Base-by-base conservation (phyloP, 179 eudicot species). In the Spinacia oleracea region DNA sequence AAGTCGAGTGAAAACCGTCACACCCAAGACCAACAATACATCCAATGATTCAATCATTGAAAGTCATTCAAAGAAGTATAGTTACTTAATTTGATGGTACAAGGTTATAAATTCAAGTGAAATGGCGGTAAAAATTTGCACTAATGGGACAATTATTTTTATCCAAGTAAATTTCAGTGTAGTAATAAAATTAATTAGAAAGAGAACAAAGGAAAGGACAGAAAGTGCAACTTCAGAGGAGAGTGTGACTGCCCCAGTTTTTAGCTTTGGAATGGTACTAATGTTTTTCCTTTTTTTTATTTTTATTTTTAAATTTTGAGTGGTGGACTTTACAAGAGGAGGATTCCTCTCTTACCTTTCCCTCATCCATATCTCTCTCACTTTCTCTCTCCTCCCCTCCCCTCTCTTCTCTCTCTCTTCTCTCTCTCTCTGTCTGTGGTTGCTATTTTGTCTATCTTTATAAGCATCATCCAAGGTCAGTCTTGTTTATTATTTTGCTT, bases 201-300 rank as follows among this genome's bases (percentile, higher is more conserved):
- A 48, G 63, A 55, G 72, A 64, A 70, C 77, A 77, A 71, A 25
- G 71, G 65, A 77, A 60, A 77, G 72, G 83, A 81, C 83, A 81
- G 77, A 89, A 85, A 89, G 77, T 42, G 78, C 82, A 78, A 86
- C 84, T 84, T 86, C 89, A 84, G 83, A 79, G 48, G 76, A 29
- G 70, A 29, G 70, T 53, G 63, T 58, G 72, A 20, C n/a, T 0
- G 55, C 50, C 75, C 70, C 76, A 70, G 11, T 78, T 31, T 53
- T 64, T n/a, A 5, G 5, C 21, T 42, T 48, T 60, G 31, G 51
- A 40, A 70, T 31, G 25, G 21, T 56, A 29, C 14, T n/a, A 35
- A 9, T 25, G 10, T 53, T 77, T 15, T n/a, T 2, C 18, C 43
- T 20, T 63, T 27, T 43, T 60, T 23, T 25, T 38, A 1, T 60